Conservation (phyloP, 1,284 basidiomycete species). For the Wallemia mellicola region DNA sequence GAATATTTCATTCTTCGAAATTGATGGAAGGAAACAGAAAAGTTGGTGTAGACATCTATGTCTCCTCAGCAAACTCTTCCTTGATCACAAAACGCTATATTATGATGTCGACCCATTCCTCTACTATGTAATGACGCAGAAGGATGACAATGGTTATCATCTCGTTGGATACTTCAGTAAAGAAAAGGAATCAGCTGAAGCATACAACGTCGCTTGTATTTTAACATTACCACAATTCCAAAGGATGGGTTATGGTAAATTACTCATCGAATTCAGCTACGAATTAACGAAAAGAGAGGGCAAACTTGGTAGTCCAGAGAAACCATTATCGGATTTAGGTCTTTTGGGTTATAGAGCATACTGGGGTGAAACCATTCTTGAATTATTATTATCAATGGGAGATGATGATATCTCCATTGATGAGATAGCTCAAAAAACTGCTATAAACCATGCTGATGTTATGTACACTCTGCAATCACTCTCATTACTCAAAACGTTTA, state of each 20-base stretch:
- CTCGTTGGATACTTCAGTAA: slow-evolving; percentile 97
- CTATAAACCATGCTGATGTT: slow-evolving; percentile 87
- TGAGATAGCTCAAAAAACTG: slow-evolving; percentile 83
- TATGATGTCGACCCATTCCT: slow-evolving; percentile 99
- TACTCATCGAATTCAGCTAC: slow-evolving; percentile 95
- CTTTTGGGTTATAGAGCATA: slow-evolving; percentile 79
- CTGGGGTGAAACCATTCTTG: slow-evolving; percentile 92
- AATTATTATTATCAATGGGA: slow-evolving; percentile 34
- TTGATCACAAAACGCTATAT: slow-evolving; percentile 98
- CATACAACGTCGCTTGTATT: slow-evolving; percentile 97
- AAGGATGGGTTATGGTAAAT: slow-evolving; percentile 74
- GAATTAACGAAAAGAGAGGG: slow-evolving; percentile 88
- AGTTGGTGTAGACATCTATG: slow-evolving; percentile 95
- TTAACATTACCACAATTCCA: slow-evolving; percentile 92
- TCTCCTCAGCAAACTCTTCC: slow-evolving; percentile 84
- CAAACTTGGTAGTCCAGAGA: slow-evolving; percentile 88
- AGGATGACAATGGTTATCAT: slow-evolving; percentile 74
- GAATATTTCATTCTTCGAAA: slow-evolving; percentile 91
- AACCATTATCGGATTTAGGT: slow-evolving; percentile 83
- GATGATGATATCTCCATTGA: slow-evolving; percentile 70
- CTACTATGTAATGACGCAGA: slow-evolving; percentile 91
- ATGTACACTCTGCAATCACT: slow-evolving; percentile 63
- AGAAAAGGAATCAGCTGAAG: slow-evolving; percentile 92
- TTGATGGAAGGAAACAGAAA: slow-evolving; percentile 82
- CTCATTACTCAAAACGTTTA: slow-evolving; percentile 56